A percentile compares a stretch with the other conserved stretches of the same genome.
Evolutionary conservation across 2,329 filamentous ascomycete species (phyloP).

Genomic region (Monosporascus sp.): DNA sequence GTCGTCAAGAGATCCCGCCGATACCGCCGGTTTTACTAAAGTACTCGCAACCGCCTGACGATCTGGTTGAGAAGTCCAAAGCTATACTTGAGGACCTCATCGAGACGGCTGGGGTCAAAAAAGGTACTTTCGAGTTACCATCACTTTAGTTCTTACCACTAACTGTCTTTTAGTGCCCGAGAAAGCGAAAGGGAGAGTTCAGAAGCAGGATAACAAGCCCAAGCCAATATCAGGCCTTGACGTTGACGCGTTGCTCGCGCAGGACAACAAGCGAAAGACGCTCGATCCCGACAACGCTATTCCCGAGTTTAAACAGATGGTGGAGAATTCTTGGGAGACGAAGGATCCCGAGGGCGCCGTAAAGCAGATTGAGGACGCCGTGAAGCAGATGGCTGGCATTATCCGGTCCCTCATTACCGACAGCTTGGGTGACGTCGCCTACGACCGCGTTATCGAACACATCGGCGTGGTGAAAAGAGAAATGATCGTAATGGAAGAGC

Average conservation of each 20-base stretch:
- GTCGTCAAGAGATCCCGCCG: constrained; percentile 44
- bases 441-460: constrained; percentile 70
- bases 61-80: constrained; percentile 56
- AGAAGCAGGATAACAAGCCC: constrained; percentile 50
- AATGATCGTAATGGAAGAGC: constrained; percentile 70
- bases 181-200: constrained; percentile 68
- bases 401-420: constrained; percentile 63
- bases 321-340: constrained; percentile 37
- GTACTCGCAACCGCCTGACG: constrained; percentile 67
- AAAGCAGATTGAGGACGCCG: constrained; percentile 59
- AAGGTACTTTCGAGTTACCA: constrained; percentile 44
- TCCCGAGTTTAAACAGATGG: constrained; percentile 81
- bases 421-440: constrained; percentile 71
- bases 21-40: constrained; percentile 63
- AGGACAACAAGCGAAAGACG: constrained; percentile 26
- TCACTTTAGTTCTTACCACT: constrained; percentile 18
- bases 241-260: constrained; percentile 67
- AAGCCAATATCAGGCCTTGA: constrained; percentile 90
- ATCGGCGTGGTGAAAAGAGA: constrained; percentile 75
- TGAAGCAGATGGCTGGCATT: constrained; percentile 69
- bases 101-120: constrained; percentile 73
- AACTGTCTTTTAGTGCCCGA: constrained; percentile 58
- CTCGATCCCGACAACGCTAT: constrained; percentile 69
- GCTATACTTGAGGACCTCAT: constrained; percentile 60
- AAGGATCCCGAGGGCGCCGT: constrained; percentile 46